Evolutionary conservation across 768 basidiomycete genomes (phyloP).

Genomic region (Tephrocybe rancida): DNA sequence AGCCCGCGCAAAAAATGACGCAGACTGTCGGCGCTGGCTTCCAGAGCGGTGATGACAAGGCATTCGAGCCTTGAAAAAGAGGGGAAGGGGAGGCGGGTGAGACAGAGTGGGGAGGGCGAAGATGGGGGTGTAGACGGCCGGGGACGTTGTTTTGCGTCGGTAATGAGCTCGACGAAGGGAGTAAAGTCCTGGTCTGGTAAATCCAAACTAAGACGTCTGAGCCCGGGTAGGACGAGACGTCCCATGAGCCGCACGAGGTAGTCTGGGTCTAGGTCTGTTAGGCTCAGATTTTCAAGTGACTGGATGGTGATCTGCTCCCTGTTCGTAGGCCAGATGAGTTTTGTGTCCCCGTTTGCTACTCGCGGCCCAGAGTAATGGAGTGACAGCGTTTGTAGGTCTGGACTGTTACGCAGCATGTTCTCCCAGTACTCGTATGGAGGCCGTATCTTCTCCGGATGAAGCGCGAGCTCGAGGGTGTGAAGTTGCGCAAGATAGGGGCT

Average conservation of each 20-base stretch:
- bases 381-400: slow-evolving; percentile 46
- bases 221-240: slow-evolving; percentile 45
- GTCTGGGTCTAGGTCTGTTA: slow-evolving; percentile 59
- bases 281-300: slow-evolving; percentile 44
- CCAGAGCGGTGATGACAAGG: slow-evolving; percentile 43
- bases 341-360: slow-evolving; percentile 32
- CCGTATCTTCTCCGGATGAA: slow-evolving; percentile 61
- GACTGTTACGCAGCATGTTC: slow-evolving; percentile 51
- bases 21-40: slow-evolving; percentile 39
- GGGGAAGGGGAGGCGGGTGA: slow-evolving; percentile 28
- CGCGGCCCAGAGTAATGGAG: slow-evolving; percentile 64
- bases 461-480: slow-evolving; percentile 55
- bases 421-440: slow-evolving; percentile 58
- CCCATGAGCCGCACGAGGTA: slow-evolving; percentile 50
- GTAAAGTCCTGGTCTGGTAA: slow-evolving; percentile 60
- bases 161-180: slow-evolving; percentile 42
- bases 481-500: slow-evolving; percentile 52
- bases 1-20: slow-evolving; percentile 35
- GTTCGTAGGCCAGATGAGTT: slow-evolving; percentile 34
- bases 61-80: slow-evolving; percentile 33
- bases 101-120: background rate
- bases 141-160: slow-evolving; percentile 16
- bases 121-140: background rate
- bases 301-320: slow-evolving; percentile 36
- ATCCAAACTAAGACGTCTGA: slow-evolving; percentile 48